Evolutionary conservation across 805 yeast genomes (phyloP).

Genomic region (Ogataea ramenticola): DNA sequence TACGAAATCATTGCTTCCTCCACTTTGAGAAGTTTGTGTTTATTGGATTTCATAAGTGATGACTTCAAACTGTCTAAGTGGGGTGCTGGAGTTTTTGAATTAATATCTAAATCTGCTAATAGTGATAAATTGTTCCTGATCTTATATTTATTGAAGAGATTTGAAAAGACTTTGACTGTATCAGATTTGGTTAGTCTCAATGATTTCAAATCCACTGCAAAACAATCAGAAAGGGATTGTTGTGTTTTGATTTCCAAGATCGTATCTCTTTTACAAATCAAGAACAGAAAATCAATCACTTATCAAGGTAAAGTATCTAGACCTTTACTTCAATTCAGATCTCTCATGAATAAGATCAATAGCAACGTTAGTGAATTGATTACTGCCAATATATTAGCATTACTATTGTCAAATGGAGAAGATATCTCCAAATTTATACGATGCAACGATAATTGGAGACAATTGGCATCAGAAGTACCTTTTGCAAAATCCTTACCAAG

Average conservation of each 20-base stretch:
- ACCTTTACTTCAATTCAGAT: constrained; percentile 57
- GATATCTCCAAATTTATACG: constrained; percentile 40
- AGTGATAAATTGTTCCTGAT: constrained; percentile 39
- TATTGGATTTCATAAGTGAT: constrained; percentile 39
- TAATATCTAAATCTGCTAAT: constrained; percentile 17
- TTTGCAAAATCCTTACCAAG: constrained; percentile 50
- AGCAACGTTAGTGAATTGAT: constrained; percentile 45
- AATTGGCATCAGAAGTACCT: constrained; percentile 51
- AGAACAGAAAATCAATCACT: constrained; percentile 42
- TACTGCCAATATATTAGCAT: constrained; percentile 44
- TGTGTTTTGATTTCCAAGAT: constrained; percentile 41
- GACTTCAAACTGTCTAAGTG: constrained; percentile 38
- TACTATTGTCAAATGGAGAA: constrained; percentile 44
- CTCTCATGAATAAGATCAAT: constrained; percentile 49
- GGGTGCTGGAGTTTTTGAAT: constrained; percentile 41
- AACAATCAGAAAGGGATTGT: constrained; percentile 29
- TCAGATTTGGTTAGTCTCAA: constrained; percentile 31
- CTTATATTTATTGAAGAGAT: constrained; percentile 34
- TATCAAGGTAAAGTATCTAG: constrained; percentile 69
- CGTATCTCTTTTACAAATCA: constrained; percentile 36
- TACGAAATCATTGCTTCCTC: constrained; percentile 54
- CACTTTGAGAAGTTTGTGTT: constrained; percentile 43
- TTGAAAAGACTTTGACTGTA: constrained; percentile 30
- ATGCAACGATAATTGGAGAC: constrained; percentile 49
- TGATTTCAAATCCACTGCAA: constrained; percentile 27